Evolutionary conservation across 495 filamentous ascomycete genomes (phyloP), one percentile per base, ranked within the genome.

Genomic region (Tuber umbilicatum): DNA sequence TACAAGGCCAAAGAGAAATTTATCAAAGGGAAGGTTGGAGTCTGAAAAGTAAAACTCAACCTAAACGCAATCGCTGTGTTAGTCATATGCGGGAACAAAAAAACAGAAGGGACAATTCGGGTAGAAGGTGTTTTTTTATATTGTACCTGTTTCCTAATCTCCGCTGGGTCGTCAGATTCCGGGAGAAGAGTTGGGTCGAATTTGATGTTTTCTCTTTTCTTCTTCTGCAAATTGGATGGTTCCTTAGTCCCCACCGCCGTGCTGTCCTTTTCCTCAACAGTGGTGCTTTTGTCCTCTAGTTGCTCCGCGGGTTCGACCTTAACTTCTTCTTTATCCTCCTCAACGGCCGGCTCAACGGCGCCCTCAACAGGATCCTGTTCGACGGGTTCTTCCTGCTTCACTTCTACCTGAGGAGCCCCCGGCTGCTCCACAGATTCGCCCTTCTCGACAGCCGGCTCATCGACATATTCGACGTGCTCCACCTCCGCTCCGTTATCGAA

Each of bases 21-120:
- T 91, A 84, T 99, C 95, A 78, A 87, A 88, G 67, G 91, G 90
- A 0, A 98, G 88, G 82, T 99, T 99, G 78, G 91, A 91, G 83
- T 97, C 93, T 74, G 91, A 91, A 84, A 99, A 97, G 85, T 98
- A 99, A 83, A 97, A 99, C 81, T 99, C 94, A 73, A 97, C 94
- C 93, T 97, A 80, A 43, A 27, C 64, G 42, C 39, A 37, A 37
- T 70, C 39, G 12, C 10, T 9, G 17, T 27, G 42, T 78, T 31
- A 78, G 50, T n/a, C 37, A 68, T 71, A 19, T 6, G 0, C 16
- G 23, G 40, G n/a, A 6, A 27, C 60, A 16, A 38, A 45, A 50
- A 60, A 40, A 27, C n/a, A n/a, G n/a, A 9, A 55, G 45, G 14
- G n/a, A 16, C 43, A 9, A 23, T n/a, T 43, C 23, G 41, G 38